Percentiles rank a stretch among this genome's conserved stretches.
phyloP scores from a whole-genome alignment of 2,329 filamentous ascomycete genomes.

The Apiospora malaysiana region DNA sequence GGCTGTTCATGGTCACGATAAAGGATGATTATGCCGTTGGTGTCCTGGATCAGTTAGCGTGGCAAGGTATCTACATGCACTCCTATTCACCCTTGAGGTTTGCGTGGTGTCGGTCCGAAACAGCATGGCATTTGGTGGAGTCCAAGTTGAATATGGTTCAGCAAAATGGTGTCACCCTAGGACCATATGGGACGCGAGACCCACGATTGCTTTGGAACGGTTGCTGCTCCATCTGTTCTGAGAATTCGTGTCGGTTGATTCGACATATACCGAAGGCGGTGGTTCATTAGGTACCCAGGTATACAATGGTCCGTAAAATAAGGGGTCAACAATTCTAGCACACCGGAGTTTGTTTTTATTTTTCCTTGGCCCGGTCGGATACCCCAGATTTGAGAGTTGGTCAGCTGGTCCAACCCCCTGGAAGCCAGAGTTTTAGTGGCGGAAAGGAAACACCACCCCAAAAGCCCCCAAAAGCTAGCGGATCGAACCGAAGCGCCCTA shows the following conservation, averaged over 20 bases:
- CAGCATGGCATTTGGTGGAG: background rate
- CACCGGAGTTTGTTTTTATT: too few relatives aligned
- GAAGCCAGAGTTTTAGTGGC: background rate
- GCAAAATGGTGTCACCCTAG: background rate
- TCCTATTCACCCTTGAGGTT: background rate
- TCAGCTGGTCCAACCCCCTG: background rate
- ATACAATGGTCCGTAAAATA: too few relatives aligned
- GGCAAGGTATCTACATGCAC: background rate
- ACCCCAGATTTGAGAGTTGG: background rate
- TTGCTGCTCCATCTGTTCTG: background rate
- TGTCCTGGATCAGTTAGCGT: background rate
- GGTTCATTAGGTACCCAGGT: too few relatives aligned
- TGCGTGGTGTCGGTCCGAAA: background rate
- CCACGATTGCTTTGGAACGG: background rate
- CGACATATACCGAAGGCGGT: too few relatives aligned
- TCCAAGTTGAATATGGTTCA: background rate
- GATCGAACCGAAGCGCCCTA: background rate
- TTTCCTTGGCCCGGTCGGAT: background rate
- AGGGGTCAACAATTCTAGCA: too few relatives aligned
- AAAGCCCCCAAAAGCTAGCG: background rate
- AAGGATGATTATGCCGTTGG: background rate
- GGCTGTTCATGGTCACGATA: background rate
- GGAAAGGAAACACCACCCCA: background rate
- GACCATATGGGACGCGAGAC: background rate
- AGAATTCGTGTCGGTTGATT: too few relatives aligned